A percentile compares a stretch with the other conserved stretches of the same genome.
phyloP scores from a whole-genome alignment of 495 filamentous ascomycete genomes.

The Xylaria curta region DNA sequence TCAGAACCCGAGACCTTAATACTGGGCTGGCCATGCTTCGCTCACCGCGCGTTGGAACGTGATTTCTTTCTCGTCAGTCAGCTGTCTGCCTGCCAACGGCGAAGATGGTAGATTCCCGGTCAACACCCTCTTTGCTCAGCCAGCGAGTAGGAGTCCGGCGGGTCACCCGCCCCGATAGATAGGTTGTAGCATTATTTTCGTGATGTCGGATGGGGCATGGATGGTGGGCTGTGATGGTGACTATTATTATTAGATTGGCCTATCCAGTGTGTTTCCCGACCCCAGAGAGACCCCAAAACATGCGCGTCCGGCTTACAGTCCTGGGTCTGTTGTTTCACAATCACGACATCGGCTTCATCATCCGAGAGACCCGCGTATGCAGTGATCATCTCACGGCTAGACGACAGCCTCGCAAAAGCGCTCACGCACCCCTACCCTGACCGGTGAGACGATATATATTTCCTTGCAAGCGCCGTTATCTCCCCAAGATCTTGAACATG shows the following conservation, averaged over 20 bases:
- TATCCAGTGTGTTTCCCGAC: constrained; percentile 23
- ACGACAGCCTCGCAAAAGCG: constrained; percentile 20
- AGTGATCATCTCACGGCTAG: constrained; percentile 23
- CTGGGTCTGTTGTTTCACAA: constrained; percentile 17
- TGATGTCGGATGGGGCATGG: constrained; percentile 23
- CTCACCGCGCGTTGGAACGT: neutral
- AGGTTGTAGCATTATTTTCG: constrained; percentile 25
- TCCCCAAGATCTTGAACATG: constrained; percentile 1
- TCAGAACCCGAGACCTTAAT: neutral
- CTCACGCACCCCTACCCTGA: constrained; percentile 1
- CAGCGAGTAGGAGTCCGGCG: constrained; percentile 22
- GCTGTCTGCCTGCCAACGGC: constrained; percentile 8
- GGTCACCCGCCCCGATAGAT: constrained; percentile 21
- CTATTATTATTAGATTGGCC: constrained; percentile 21
- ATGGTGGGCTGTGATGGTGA: constrained; percentile 1
- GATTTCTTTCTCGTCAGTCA: constrained; percentile 1
- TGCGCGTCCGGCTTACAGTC: constrained; percentile 18
- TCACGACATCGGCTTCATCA: constrained; percentile 25
- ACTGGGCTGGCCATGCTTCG: neutral
- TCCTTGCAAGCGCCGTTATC: constrained; percentile 5
- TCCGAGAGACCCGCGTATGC: constrained; percentile 27
- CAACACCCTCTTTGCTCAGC: constrained; percentile 5
- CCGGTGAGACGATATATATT: constrained; percentile 16
- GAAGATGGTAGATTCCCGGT: constrained; percentile 17
- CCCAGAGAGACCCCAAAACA: constrained; percentile 15